These are phyloP conservation scores for Fusarium goolgardi DNA, from an alignment of 2,329 filamentous ascomycete species.

Conservation along the genomic window DNA sequence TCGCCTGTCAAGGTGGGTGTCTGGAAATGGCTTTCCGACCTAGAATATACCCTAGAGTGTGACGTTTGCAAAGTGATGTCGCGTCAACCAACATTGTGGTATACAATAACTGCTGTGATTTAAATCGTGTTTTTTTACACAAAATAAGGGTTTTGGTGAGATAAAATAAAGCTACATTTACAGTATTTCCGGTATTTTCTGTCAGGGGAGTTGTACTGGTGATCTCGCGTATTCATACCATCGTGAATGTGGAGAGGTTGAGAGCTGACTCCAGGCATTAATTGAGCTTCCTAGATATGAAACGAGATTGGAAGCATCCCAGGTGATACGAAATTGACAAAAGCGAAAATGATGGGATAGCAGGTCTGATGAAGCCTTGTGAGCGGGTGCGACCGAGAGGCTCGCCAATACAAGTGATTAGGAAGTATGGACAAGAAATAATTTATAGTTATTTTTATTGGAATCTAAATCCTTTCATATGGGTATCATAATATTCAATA, in stretches of 20 bases:
- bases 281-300: conserved; percentile 25
- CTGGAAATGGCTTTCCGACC: conserved; percentile 44
- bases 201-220: neutral
- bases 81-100: neutral
- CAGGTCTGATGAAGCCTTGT: conserved; percentile 17
- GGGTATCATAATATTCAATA: conserved; percentile 29
- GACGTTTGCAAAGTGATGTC: conserved; percentile 53
- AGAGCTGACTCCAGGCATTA: neutral
- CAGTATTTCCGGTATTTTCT: neutral
- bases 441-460: neutral
- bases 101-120: neutral
- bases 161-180: neutral
- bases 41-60: conserved; percentile 53
- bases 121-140: too few relatives aligned
- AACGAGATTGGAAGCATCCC: conserved; percentile 31
- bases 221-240: neutral
- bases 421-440: neutral
- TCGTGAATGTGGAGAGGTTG: conserved; percentile 5
- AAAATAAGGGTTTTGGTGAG: neutral
- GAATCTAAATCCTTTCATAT: conserved; percentile 7
- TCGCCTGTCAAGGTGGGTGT: conserved; percentile 52
- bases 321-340: conserved; percentile 27
- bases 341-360: conserved; percentile 12
- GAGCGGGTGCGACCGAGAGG: conserved; percentile 34
- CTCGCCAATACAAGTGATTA: conserved; percentile 4